phyloP scores from a whole-genome alignment of 345 rosid genomes.

The Aurinia saxatilis region DNA sequence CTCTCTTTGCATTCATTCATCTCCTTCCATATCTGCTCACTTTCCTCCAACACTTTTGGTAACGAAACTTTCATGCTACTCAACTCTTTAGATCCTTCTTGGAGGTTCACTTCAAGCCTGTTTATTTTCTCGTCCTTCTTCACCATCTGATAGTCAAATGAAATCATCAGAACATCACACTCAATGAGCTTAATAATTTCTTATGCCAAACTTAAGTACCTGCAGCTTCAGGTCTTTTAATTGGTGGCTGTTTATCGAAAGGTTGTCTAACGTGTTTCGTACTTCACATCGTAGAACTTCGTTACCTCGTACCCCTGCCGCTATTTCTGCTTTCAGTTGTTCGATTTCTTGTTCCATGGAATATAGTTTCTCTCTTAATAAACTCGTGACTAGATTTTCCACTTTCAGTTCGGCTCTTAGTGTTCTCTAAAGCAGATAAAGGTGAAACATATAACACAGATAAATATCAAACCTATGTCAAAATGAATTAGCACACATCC shows the following conservation, averaged over 20 bases:
- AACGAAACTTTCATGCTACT: constrained; percentile 44
- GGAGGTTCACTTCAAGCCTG: constrained; percentile 48
- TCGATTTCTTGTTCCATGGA: constrained; percentile 79
- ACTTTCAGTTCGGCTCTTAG: constrained; percentile 62
- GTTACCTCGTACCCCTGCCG: constrained; percentile 67
- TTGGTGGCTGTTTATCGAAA: constrained; percentile 57
- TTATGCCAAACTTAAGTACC: constrained; percentile 32
- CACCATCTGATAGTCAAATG: constrained; percentile 35
- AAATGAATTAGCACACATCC: neutral
- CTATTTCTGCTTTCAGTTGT: constrained; percentile 78
- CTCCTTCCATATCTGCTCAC: constrained; percentile 78
- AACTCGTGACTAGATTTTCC: constrained; percentile 58
- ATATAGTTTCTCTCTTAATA: constrained; percentile 76
- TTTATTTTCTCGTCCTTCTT: constrained; percentile 62
- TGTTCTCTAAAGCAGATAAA: constrained; percentile 35
- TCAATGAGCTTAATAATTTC: neutral
- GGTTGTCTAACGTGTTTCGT: constrained; percentile 57
- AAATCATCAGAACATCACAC: neutral
- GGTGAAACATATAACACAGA: constrained; percentile 10
- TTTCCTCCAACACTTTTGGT: constrained; percentile 71
- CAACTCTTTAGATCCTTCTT: constrained; percentile 52
- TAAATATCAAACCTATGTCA: neutral
- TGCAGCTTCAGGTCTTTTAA: constrained; percentile 76
- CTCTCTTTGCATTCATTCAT: constrained; percentile 56
- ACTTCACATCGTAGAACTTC: constrained; percentile 69